A percentile compares a stretch with the other conserved stretches of the same genome.
These are phyloP conservation scores for Agrocybe praecox DNA, from an alignment of 768 basidiomycete species.

Conservation along the genomic window DNA sequence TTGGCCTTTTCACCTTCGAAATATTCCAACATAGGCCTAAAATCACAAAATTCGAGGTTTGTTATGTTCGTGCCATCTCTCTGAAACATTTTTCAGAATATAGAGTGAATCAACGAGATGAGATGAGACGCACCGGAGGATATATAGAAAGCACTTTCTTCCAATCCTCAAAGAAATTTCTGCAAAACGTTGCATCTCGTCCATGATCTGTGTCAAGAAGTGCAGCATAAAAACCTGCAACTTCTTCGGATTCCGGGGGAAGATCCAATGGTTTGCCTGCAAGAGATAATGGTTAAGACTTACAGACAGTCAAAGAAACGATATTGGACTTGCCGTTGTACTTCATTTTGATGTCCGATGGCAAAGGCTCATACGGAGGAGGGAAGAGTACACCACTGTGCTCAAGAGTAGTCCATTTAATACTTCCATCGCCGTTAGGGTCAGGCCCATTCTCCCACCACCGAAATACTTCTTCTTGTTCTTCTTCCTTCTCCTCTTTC, in stretches of 20 bases:
- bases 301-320: not conserved
- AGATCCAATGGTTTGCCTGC: conserved; percentile 80
- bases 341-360: conserved; percentile 86
- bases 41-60: conserved; percentile 84
- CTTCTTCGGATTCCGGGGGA: conserved; percentile 89
- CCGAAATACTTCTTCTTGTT: conserved; percentile 72
- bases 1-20: conserved; percentile 91
- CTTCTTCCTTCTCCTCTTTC: conserved; percentile 64
- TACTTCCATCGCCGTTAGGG: conserved; percentile 69
- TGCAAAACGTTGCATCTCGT: conserved; percentile 83
- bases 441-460: conserved; percentile 81
- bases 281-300: conserved; percentile 9
- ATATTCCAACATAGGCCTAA: conserved; percentile 91
- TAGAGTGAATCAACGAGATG: not conserved
- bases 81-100: conserved; percentile 35
- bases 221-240: conserved; percentile 94
- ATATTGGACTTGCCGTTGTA: conserved; percentile 73
- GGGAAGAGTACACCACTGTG: conserved; percentile 97
- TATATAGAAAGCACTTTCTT: conserved; percentile 71
- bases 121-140: conserved; percentile 70
- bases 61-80: conserved; percentile 75
- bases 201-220: conserved; percentile 93
- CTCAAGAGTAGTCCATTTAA: conserved; percentile 95
- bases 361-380: conserved; percentile 88
- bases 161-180: conserved; percentile 97